These are phyloP conservation scores for Anisodus tanguticus DNA, from an alignment of 257 asterid genomes.

Conservation along the genomic window DNA sequence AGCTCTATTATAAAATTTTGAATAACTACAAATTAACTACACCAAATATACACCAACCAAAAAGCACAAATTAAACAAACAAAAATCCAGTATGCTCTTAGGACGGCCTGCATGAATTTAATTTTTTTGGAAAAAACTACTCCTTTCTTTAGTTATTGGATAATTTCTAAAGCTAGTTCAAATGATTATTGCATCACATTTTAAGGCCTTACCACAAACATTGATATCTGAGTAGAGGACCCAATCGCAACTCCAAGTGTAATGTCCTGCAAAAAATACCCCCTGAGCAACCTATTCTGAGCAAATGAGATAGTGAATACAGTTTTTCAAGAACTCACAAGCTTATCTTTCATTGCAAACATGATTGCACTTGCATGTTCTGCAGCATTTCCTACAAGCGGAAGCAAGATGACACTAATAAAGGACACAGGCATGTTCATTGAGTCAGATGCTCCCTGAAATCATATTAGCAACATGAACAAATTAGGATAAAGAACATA, in stretches of 20 bases:
- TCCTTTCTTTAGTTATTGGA: neutral
- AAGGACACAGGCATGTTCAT: constrained; percentile 86
- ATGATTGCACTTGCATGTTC: constrained; percentile 99
- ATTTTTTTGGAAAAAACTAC: neutral
- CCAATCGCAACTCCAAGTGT: constrained; percentile 95
- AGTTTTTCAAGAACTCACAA: constrained; percentile 41
- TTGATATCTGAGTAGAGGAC: constrained; percentile 95
- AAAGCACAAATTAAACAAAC: neutral
- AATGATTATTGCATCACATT: neutral
- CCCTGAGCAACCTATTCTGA: constrained; percentile 2
- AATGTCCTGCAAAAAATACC: constrained; percentile 46
- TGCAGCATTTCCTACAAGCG: constrained; percentile 94
- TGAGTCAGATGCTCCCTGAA: constrained; percentile 91
- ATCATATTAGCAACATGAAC: neutral
- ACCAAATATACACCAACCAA: neutral
- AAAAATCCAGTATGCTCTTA: neutral
- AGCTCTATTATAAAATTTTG: neutral
- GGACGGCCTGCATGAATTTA: neutral
- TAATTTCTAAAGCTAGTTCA: neutral
- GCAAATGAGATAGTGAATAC: neutral
- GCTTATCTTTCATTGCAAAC: constrained; percentile 95
- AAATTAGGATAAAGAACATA: constrained; percentile 25
- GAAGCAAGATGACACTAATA: constrained; percentile 91
- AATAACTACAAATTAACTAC: neutral
- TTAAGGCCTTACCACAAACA: constrained; percentile 80